Conservation (phyloP, 1,139 yeast species). For the Sugiyamaella paludigena region DNA sequence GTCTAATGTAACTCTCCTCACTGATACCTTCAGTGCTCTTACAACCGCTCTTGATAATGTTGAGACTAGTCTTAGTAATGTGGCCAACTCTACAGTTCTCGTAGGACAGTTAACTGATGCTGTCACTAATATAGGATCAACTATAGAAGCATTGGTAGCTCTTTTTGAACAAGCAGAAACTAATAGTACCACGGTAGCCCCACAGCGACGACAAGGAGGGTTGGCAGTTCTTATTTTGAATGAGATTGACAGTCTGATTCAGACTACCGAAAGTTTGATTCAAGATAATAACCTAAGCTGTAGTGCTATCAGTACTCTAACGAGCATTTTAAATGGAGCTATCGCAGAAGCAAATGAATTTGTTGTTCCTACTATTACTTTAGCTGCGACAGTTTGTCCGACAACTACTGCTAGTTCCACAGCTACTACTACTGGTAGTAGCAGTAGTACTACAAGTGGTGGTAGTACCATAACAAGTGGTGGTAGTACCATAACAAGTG, state of each 20-base stretch:
- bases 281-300: no score
- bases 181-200: no score
- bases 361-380: slow-evolving; percentile 7
- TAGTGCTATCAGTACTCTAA: slow-evolving; percentile 12
- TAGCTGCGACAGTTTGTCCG: slow-evolving; percentile 2
- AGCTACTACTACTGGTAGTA: slow-evolving; percentile 1
- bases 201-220: no score
- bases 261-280: no score
- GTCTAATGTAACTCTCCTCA: no score
- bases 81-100: no score
- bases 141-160: background rate
- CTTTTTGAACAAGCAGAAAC: slow-evolving; percentile 1
- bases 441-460: slow-evolving; percentile 1
- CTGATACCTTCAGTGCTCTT: slow-evolving; percentile 12
- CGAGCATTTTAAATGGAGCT: slow-evolving; percentile 17
- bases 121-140: no score
- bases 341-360: slow-evolving; percentile 3
- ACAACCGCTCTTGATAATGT: slow-evolving; percentile 17
- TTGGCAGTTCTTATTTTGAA: background rate
- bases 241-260: slow-evolving; percentile 2
- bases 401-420: no score
- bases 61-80: slow-evolving; percentile 11
- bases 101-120: slow-evolving; percentile 8
- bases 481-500: no score
- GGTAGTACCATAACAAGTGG: background rate